Evolutionary conservation across 208 protist genomes (phyloP).

Genomic region (Novymonas esmeraldas): DNA sequence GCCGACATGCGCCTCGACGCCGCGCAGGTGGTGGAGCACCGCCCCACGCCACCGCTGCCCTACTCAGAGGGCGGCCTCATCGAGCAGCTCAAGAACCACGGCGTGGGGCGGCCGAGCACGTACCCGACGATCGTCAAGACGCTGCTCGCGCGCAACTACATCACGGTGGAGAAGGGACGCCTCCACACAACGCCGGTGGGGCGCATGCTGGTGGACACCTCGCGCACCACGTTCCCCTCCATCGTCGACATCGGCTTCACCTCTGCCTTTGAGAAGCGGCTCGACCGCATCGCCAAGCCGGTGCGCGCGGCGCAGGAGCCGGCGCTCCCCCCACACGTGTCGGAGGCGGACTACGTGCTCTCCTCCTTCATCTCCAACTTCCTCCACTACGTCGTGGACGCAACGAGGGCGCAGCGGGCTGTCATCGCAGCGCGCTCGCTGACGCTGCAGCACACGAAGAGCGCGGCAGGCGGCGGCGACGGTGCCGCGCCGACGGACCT

Average conservation of each 20-base stretch:
- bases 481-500: conserved; percentile 11
- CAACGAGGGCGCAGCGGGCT: conserved; percentile 70
- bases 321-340: conserved; percentile 23
- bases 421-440: conserved; percentile 69
- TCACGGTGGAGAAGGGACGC: conserved; percentile 76
- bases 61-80: conserved; percentile 88
- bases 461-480: not conserved
- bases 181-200: conserved; percentile 85
- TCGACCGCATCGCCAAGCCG: conserved; percentile 89
- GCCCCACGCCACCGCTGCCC: conserved; percentile 60
- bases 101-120: conserved; percentile 89
- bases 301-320: not conserved
- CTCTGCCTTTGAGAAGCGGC: conserved; percentile 84
- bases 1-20: conserved; percentile 35
- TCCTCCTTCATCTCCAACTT: conserved; percentile 85
- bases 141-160: conserved; percentile 84
- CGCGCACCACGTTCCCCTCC: conserved; percentile 82
- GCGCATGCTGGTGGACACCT: conserved; percentile 69
- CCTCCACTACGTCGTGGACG: conserved; percentile 89
- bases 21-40: conserved; percentile 59
- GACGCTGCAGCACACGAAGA: conserved; percentile 51
- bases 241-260: conserved; percentile 93
- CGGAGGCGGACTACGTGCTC: conserved; percentile 83
- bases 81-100: conserved; percentile 87
- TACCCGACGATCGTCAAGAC: conserved; percentile 92